Conservation (phyloP, 176 grass and related monocot genomes). For the Oryza coarctata region DNA sequence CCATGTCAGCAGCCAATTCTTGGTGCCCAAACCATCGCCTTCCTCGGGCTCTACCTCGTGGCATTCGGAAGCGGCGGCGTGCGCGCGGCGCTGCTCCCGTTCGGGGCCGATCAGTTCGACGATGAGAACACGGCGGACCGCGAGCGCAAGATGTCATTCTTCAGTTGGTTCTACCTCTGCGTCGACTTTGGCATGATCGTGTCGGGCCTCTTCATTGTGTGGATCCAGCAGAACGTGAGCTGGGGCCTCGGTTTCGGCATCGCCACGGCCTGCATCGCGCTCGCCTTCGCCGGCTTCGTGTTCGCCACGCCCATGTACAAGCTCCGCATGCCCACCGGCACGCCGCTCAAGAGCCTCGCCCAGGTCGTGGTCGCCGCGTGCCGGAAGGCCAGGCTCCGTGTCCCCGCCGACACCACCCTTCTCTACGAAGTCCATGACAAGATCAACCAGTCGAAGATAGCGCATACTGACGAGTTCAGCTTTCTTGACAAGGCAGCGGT, state of each 20-base stretch:
- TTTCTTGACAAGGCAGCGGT: conserved; percentile 76
- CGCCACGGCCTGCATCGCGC: conserved; percentile 55
- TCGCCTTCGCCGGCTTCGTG: conserved; percentile 58
- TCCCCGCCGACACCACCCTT: conserved; percentile 29
- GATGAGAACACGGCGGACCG: conserved; percentile 49
- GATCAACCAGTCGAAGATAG: conserved; percentile 40
- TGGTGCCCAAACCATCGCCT: conserved; percentile 25
- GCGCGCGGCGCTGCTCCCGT: conserved; percentile 70
- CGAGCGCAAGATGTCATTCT: conserved; percentile 65
- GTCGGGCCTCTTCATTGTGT: conserved; percentile 66
- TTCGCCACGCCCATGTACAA: conserved; percentile 50
- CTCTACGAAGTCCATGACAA: conserved; percentile 47
- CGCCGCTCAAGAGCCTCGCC: conserved; percentile 59
- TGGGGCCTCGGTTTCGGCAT: conserved; percentile 85
- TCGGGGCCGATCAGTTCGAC: conserved; percentile 73
- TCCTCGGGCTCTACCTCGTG: conserved; percentile 67
- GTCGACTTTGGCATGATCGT: conserved; percentile 71
- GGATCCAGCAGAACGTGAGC: conserved; percentile 76
- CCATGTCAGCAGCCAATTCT: conserved; percentile 23
- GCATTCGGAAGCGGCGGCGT: conserved; percentile 67
- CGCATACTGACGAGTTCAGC: conserved; percentile 58
- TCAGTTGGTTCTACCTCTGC: conserved; percentile 81
- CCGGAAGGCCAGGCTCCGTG: conserved; percentile 38
- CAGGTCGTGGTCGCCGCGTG: conserved; percentile 64
- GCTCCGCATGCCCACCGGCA: conserved; percentile 48